Base-by-base conservation (phyloP, 495 filamentous ascomycete species). In the Aspergillus baeticus region DNA sequence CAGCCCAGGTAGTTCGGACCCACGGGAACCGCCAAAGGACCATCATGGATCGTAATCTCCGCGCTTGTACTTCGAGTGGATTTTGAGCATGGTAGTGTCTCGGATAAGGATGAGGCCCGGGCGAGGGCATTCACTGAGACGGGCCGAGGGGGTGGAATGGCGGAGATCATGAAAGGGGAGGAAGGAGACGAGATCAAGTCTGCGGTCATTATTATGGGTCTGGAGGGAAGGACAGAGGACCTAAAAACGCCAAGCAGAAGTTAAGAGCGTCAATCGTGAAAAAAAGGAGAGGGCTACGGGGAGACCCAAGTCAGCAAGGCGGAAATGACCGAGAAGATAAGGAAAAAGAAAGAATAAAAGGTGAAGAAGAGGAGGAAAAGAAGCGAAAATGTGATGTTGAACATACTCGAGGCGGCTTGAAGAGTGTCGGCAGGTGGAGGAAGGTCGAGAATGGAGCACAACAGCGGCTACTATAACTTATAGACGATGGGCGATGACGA, bases 41-140 rank as follows among this genome's bases (percentile, higher is more conserved):
- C 62, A 59, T 71, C 64, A n/a, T 63, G 63, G 29, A 43, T 45
- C 17, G 61, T 51, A 22, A 67, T 63, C 6, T 60, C 63, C 31
- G 66, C 63, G 47, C 63, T 72, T 39, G 67, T 65, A 54, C 62
- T 66, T 43, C 66, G 57, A 33, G 41, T 58, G 8, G 68, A 39
- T 55, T 71, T 68, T 22, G 61, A 48, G 44, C 57, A 66, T 26
- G 56, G 37, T 15, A 65, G 39, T 13, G 52, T 15, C 36, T 62
- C 51, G 6, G 65, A 63, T 5, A 59, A 26, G 8, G 64, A 62
- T 5, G 47, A 38, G 10, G 57, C 39, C 60, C 62, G 64, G 5
- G 61, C 66, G 48, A 70, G 56, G 20, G 69, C 70, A 62, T 70
- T 69, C 50, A 72, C 71, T 15, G 69, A 74, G 23, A 66, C 65